Base-by-base conservation (phyloP, 768 basidiomycete genomes). In the Amanita phalloides region DNA sequence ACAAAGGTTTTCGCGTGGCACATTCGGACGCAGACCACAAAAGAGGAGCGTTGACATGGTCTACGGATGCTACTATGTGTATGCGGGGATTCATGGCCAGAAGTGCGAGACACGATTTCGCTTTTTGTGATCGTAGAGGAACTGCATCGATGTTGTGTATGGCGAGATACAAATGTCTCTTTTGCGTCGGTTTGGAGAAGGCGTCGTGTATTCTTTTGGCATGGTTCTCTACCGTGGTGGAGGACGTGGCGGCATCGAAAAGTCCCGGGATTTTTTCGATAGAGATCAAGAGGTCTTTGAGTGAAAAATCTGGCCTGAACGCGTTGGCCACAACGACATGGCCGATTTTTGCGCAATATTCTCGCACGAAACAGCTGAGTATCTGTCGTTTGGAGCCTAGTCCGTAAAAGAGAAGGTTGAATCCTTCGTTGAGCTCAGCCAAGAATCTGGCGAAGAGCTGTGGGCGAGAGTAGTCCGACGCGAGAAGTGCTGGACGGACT, bases 141-240 rank as follows among this genome's bases (percentile, higher is more conserved):
- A 83, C 74, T 0, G 85, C 75, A 59, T 97, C 94, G 64, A 97
- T 82, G 67, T 89, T 94, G 72, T 98, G 92, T 21, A 96, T 70
- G 60, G 95, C 67, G 55, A 98, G 70, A 62, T 82, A 91, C 38
- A 98, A 70, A 43, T 76, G 77, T 43, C 63, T 64, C 26, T 65
- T 63, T 23, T 71, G 64, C 25, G 62, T 52, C 14, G 63, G 53
- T 45, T 62, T 61, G 0, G 75, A 62, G 61, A 88, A 84, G 60
- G 81, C 80, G 21, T 82, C 72, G 59, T 80, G 76, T 55, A 92
- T 77, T 20, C 81, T 73, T 49, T 76, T 77, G 1, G 79, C 72
- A 60, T 84, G 84, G 47, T 74, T 74, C 51, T 91, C 88, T 13
- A 77, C 52, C 14, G 75, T 68, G 2, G 71, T 64, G 0, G 73